These are phyloP conservation scores for Candida pseudoglaebosa DNA, from an alignment of 805 yeast genomes.

Conservation along the genomic window DNA sequence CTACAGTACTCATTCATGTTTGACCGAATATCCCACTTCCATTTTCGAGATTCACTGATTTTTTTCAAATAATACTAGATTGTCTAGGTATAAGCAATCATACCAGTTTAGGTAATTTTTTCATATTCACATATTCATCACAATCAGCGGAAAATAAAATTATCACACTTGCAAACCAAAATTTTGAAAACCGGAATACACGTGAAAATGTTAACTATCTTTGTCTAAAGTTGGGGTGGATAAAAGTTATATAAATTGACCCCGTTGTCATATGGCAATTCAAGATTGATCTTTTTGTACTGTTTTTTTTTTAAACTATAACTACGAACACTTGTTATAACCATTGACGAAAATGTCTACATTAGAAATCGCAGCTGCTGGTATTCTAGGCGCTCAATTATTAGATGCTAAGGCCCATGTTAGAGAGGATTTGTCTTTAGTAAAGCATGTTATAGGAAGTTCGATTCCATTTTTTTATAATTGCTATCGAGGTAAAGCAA, in stretches of 20 bases:
- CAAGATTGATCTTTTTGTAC: background rate
- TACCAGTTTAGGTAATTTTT: too few species aligned
- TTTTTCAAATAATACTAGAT: too few species aligned
- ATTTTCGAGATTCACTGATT: too few species aligned
- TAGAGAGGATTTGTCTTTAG: slow-evolving; percentile 51
- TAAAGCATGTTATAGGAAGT: slow-evolving; percentile 38
- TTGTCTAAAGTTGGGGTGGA: slow-evolving; percentile 1
- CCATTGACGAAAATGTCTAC: slow-evolving; percentile 22
- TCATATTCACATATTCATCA: too few species aligned
- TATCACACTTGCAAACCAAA: background rate
- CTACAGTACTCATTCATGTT: too few species aligned
- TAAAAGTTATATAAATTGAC: slow-evolving; percentile 1
- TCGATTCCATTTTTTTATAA: slow-evolving; percentile 40
- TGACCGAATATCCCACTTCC: too few species aligned
- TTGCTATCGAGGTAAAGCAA: slow-evolving; percentile 40
- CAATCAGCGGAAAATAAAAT: slow-evolving; percentile 1
- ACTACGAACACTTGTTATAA: background rate
- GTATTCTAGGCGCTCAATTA: slow-evolving; percentile 40
- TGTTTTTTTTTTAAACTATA: background rate
- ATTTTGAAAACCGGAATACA: slow-evolving; percentile 1
- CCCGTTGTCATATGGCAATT: background rate
- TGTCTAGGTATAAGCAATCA: too few species aligned
- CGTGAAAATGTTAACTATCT: slow-evolving; percentile 3
- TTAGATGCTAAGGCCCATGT: slow-evolving; percentile 45
- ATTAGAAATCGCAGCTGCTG: slow-evolving; percentile 39